phyloP scores from a whole-genome alignment of 225 moss, liverwort and hornwort species.

The Pseudisothecium myosuroides region DNA sequence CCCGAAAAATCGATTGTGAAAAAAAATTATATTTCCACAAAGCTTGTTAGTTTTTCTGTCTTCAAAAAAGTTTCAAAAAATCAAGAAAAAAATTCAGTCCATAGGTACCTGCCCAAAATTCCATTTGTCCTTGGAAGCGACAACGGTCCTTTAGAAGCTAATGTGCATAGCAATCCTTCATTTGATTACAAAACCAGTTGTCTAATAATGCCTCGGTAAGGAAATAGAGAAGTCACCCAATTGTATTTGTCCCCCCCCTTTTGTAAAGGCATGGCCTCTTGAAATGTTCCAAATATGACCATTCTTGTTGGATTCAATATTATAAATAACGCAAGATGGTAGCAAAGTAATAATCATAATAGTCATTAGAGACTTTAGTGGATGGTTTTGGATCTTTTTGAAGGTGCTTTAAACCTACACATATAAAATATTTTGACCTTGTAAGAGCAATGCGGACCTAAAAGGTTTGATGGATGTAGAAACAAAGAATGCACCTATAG shows the following conservation, averaged over 20 bases:
- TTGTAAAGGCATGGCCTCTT: not conserved
- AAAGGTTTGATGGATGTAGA: not conserved
- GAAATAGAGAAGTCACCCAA: not conserved
- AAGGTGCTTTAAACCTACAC: not conserved
- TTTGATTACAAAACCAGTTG: not conserved
- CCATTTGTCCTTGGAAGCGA: no score
- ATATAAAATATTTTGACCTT: not conserved
- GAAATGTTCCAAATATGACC: not conserved
- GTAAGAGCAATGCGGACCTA: rapidly evolving
- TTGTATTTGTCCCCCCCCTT: rapidly evolving
- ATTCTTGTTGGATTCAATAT: not conserved
- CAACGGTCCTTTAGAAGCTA: no score
- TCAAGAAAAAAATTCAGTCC: no score
- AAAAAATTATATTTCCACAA: no score
- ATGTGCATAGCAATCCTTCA: not conserved
- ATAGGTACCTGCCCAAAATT: no score
- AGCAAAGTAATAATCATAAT: not conserved
- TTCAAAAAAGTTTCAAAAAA: no score
- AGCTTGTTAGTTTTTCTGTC: no score
- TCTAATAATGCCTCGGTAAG: not conserved
- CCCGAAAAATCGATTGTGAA: no score
- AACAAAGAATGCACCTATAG: not conserved
- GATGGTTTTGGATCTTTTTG: not conserved
- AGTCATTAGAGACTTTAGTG: not conserved
- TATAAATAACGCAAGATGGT: not conserved